Evolutionary conservation across 2,329 filamentous ascomycete genomes (phyloP).

Genomic region (Chrysoporthe deuterocubensis): DNA sequence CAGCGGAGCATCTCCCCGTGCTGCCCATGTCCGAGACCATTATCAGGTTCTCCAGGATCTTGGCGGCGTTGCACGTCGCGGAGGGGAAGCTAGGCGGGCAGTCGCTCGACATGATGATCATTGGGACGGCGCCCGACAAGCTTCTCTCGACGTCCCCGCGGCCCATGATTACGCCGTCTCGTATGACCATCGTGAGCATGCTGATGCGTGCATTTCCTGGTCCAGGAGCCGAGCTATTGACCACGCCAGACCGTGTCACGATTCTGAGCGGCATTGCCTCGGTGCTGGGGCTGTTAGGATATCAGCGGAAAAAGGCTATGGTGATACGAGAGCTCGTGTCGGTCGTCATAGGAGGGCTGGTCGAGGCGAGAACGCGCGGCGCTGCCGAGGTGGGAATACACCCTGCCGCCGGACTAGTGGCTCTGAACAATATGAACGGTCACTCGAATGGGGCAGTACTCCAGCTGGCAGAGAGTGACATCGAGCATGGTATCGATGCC

Average conservation of each 20-base stretch:
- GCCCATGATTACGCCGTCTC: slow-evolving; percentile 59
- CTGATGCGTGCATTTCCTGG: slow-evolving; percentile 74
- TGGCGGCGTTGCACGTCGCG: slow-evolving; percentile 68
- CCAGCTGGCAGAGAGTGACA: slow-evolving; percentile 66
- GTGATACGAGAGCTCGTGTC: slow-evolving; percentile 84
- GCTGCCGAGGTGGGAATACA: slow-evolving; percentile 97
- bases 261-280: slow-evolving; percentile 85
- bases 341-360: slow-evolving; percentile 79
- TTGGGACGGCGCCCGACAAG: slow-evolving; percentile 60
- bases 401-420: slow-evolving; percentile 83
- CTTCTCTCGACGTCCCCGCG: slow-evolving; percentile 56
- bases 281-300: slow-evolving; percentile 78
- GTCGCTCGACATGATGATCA: slow-evolving; percentile 67
- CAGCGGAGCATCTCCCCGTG: slow-evolving; percentile 71
- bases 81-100: slow-evolving; percentile 65
- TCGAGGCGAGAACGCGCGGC: slow-evolving; percentile 88
- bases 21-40: slow-evolving; percentile 73
- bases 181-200: slow-evolving; percentile 66
- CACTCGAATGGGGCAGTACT: slow-evolving; percentile 57
- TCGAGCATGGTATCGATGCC: slow-evolving; percentile 68
- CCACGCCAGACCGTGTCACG: slow-evolving; percentile 74
- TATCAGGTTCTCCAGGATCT: slow-evolving; percentile 72
- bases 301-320: slow-evolving; percentile 89
- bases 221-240: slow-evolving; percentile 67
- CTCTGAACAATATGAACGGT: slow-evolving; percentile 62